Evolutionary conservation across 1,284 basidiomycete species (phyloP).

Genomic region (Papiliotrema flavescens): DNA sequence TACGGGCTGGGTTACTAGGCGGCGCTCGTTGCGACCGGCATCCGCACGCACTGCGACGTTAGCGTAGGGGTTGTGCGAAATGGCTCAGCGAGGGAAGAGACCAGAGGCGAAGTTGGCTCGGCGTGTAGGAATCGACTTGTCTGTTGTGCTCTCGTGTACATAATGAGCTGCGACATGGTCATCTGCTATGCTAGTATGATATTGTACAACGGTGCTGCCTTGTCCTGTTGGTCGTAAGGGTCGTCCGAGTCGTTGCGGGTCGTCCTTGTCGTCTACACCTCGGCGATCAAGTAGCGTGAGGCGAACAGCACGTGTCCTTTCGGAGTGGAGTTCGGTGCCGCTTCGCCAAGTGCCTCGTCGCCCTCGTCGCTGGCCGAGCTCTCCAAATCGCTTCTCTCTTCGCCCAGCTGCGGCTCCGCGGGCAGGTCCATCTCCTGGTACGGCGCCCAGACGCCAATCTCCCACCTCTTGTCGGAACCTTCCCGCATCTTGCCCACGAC

Average conservation of each 20-base stretch:
- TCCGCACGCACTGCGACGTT: neutral
- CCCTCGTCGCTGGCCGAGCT: no score
- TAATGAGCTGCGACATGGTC: neutral
- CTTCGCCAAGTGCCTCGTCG: no score
- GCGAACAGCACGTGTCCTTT: slow-evolving; percentile 19
- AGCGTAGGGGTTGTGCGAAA: no score
- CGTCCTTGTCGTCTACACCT: neutral
- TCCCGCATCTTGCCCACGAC: slow-evolving; percentile 9
- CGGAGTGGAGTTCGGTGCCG: no score
- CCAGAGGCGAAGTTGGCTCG: no score
- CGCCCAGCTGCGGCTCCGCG: neutral
- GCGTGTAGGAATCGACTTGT: no score
- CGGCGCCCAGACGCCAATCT: slow-evolving; percentile 28
- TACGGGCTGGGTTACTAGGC: slow-evolving; percentile 7
- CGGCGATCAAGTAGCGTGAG: slow-evolving; percentile 36
- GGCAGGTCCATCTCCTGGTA: slow-evolving; percentile 18
- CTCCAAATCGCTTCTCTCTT: neutral
- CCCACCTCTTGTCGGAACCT: slow-evolving; percentile 9
- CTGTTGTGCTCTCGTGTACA: neutral
- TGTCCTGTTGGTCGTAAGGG: no score
- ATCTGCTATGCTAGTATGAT: no score
- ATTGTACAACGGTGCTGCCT: no score
- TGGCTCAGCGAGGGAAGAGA: no score
- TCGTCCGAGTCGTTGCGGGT: no score
- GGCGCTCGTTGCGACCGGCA: neutral